Evolutionary conservation across 306 rosid genomes (phyloP).

Genomic region (Quercus glauca): DNA sequence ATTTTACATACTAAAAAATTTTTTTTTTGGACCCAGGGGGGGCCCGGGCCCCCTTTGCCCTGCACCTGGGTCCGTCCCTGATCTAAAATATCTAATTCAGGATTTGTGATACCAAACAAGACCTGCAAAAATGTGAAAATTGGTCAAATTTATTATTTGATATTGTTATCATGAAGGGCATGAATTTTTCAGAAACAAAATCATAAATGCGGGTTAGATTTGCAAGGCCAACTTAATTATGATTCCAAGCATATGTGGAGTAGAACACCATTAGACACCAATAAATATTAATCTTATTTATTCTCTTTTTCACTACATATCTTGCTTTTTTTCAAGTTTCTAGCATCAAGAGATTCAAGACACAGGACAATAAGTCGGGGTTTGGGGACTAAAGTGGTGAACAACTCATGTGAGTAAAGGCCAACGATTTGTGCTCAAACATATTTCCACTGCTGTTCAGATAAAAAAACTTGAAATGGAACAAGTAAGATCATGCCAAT

Average conservation of each 20-base stretch:
- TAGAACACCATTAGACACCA: neutral
- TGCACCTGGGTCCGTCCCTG: no score
- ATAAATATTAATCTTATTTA: neutral
- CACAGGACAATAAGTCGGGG: neutral
- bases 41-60: no score
- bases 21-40: no score
- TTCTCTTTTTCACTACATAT: neutral
- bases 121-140: constrained; percentile 41
- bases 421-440: neutral
- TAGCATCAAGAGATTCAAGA: neutral
- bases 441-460: neutral
- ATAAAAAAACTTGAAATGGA: neutral
- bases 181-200: neutral
- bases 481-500: neutral
- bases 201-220: neutral
- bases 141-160: neutral
- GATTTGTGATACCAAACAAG: constrained; percentile 57
- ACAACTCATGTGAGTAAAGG: neutral
- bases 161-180: neutral
- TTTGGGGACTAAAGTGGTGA: neutral
- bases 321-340: neutral
- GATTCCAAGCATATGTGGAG: neutral
- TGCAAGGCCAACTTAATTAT: neutral
- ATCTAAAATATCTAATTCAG: constrained; percentile 56
- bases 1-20: no score